Conservation (phyloP, 495 filamentous ascomycete genomes). For the Tuber magnatum region DNA sequence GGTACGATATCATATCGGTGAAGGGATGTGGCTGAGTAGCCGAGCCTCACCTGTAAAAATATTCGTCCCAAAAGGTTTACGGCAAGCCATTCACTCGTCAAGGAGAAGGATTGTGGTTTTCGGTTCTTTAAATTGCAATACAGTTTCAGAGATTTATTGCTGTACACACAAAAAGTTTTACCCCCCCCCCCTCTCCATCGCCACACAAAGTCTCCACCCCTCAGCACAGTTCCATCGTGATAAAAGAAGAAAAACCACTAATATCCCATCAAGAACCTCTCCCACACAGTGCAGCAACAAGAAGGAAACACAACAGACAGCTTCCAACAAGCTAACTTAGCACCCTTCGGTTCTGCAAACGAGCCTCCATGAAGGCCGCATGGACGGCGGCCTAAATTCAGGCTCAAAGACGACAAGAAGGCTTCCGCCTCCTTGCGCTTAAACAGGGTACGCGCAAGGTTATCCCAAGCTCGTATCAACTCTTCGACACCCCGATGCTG, state of each 20-base stretch:
- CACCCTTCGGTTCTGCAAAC: not conserved
- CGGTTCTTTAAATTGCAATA: not conserved
- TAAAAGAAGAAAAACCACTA: not conserved
- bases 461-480: constrained; percentile 3
- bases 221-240: not conserved
- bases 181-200: not conserved
- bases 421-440: not conserved
- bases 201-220: not conserved
- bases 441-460: not conserved
- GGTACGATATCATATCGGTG: too few relatives aligned
- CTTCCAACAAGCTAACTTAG: not conserved
- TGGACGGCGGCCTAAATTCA: not conserved
- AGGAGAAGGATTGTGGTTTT: not conserved
- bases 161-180: not conserved
- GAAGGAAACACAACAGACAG: not conserved
- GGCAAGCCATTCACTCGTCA: not conserved
- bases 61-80: not conserved
- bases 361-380: not conserved
- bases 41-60: not conserved
- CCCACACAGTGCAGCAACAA: not conserved
- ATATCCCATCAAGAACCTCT: not conserved
- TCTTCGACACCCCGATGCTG: not conserved
- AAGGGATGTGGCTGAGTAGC: not conserved
- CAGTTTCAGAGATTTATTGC: not conserved
- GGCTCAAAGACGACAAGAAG: not conserved